Evolutionary conservation across 2,329 filamentous ascomycete species (phyloP), one percentile per base, ranked within the genome.

Genomic region (Keithomyces neogunnii): DNA sequence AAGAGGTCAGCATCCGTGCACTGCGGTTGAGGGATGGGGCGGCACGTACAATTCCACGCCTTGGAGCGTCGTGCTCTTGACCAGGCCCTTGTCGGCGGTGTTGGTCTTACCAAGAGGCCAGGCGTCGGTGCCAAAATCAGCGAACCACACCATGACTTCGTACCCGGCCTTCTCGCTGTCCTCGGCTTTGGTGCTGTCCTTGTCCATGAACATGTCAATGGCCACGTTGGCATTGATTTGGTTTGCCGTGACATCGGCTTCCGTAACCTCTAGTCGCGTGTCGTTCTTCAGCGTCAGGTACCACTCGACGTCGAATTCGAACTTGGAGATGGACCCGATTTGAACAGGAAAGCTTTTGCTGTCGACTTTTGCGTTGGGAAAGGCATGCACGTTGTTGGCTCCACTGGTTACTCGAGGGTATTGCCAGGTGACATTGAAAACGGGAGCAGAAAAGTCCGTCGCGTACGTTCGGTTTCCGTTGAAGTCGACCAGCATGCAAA

Each of bases 61-160:
- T 29, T 73, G 63, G 2, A 80, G 29, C 0, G 59, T 64, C 0
- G 63, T 73, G 3, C 63, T 58, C 0, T 70, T 53, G 0, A 63
- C 54, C 26, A 30, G 5, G 5, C 66, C 67, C 0, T 60, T 47
- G 2, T 56, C 50, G 3, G n/a, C 7, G 7, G 29, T 8, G 4
- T 35, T 4, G 1, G 5, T 40, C 1, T 65, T 60, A 42, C 77
- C 78, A 53, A 80, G 69, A 30, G 76, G 73, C 54, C 77, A 69
- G 1, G 76, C 71, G 2, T 71, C 63, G 2, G 62, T 13, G 2
- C 77, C 77, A 45, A 73, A 73, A 3, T 66, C 63, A 3, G 70
- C 76, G 54, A 81, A 72, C 76, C 75, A 80, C 36, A 81, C 70
- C 76, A 81, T 81, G 64, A 81, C 68, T 66, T 81, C 78, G 64